Percentiles rank a stretch among this genome's conserved stretches.
Conservation (phyloP, 352 stramenopile species). For the Phytophthora europaea region DNA sequence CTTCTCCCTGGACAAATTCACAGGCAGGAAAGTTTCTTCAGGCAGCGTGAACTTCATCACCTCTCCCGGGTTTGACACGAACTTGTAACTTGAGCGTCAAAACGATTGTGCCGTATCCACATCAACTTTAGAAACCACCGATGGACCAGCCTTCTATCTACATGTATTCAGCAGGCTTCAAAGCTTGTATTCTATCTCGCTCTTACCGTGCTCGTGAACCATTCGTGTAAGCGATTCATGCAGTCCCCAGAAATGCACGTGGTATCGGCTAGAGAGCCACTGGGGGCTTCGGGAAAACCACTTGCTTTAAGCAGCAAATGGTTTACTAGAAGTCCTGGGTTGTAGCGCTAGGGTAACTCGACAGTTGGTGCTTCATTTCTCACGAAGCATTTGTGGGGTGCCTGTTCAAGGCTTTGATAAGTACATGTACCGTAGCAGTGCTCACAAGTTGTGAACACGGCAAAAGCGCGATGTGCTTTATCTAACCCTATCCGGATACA, state of each 20-base stretch:
- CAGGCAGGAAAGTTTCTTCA: conserved; percentile 42
- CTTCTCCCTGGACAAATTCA: conserved; percentile 39
- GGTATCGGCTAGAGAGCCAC: background rate
- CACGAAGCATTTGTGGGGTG: background rate
- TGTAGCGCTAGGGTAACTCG: background rate
- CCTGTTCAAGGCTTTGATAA: background rate
- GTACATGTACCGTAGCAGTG: no score
- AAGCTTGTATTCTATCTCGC: background rate
- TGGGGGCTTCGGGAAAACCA: background rate
- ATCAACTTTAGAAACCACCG: background rate
- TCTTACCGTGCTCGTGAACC: background rate
- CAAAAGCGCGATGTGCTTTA: background rate
- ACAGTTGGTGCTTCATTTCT: background rate
- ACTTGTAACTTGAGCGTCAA: background rate
- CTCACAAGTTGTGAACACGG: background rate
- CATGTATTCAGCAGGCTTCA: background rate
- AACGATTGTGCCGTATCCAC: background rate
- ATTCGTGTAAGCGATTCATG: background rate
- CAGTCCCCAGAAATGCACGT: background rate
- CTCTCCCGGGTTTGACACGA: background rate
- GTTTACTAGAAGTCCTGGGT: conserved; percentile 2
- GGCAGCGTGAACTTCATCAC: conserved; percentile 57
- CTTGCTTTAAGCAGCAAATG: background rate
- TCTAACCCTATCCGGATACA: background rate
- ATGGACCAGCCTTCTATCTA: background rate